Evolutionary conservation across 495 filamentous ascomycete species (phyloP).

Genomic region (Penicillium cosmopolitanum): DNA sequence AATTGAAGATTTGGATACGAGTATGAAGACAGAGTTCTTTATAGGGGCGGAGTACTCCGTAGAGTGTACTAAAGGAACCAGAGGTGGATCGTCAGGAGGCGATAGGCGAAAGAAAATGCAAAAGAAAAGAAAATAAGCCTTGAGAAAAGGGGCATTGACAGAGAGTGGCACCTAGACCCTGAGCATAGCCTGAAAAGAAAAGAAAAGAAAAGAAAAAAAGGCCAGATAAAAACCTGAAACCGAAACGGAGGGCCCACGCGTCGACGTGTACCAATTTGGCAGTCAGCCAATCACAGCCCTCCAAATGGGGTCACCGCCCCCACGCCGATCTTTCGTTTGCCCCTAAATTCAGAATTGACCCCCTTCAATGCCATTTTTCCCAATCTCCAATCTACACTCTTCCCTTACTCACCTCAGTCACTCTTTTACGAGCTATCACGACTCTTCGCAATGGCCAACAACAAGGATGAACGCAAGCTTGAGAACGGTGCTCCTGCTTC

Average conservation of each 20-base stretch:
- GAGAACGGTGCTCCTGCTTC: slow-evolving; percentile 32
- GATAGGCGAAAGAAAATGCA: background rate
- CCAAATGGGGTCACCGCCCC: slow-evolving; percentile 20
- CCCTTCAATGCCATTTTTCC: slow-evolving; percentile 18
- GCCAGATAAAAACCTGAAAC: slow-evolving; percentile 22
- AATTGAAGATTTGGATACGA: background rate
- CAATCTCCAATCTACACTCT: background rate
- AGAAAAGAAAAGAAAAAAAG: background rate
- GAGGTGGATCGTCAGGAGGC: background rate
- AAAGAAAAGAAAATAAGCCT: background rate
- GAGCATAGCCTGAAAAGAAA: background rate
- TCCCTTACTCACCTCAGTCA: slow-evolving; percentile 37
- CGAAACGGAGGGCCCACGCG: slow-evolving; percentile 19
- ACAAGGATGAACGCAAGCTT: slow-evolving; percentile 40
- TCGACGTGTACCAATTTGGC: slow-evolving; percentile 21
- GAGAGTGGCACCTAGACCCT: background rate
- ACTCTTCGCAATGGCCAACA: slow-evolving; percentile 35
- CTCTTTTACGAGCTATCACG: slow-evolving; percentile 29
- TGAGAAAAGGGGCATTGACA: too few species aligned
- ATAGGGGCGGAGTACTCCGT: background rate
- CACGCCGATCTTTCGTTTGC: slow-evolving; percentile 22
- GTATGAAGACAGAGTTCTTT: too few species aligned
- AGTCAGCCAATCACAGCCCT: slow-evolving; percentile 16
- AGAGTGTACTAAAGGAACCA: background rate
- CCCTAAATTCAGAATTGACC: slow-evolving; percentile 23